Evolutionary conservation across 257 asterid species (phyloP).

Genomic region (Petrea volubilis): DNA sequence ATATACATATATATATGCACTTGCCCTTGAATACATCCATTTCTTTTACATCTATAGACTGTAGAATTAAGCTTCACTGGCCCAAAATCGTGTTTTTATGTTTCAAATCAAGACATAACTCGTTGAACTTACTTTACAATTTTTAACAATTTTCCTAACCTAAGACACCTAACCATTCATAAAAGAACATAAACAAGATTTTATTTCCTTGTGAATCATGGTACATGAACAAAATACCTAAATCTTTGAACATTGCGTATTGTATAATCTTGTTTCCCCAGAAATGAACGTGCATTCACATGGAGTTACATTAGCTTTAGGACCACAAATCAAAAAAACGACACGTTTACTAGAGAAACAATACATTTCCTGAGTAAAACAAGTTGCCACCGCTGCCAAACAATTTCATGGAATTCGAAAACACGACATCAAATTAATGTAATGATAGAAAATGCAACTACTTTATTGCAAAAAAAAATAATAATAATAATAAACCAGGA

Average conservation of each 20-base stretch:
- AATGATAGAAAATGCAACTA: not conserved
- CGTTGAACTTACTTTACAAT: too few species aligned
- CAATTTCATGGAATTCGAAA: not conserved
- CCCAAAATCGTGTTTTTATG: not conserved
- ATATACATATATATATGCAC: not conserved
- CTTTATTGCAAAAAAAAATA: not conserved
- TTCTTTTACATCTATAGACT: not conserved
- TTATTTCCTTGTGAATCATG: not conserved
- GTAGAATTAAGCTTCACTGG: too few species aligned
- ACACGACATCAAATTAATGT: not conserved
- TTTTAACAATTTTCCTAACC: not conserved
- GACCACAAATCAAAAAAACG: constrained; percentile 30
- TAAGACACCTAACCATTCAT: not conserved
- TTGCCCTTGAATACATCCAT: not conserved
- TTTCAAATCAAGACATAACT: not conserved
- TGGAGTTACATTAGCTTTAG: constrained; percentile 1
- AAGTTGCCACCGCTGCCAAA: not conserved
- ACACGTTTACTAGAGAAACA: not conserved
- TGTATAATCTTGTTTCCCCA: not conserved
- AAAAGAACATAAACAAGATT: not conserved
- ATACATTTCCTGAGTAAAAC: not conserved
- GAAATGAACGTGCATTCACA: constrained; percentile 23
- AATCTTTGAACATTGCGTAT: too few species aligned
- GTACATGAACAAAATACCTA: not conserved
- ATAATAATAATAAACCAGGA: not conserved